Percentiles rank a stretch among this genome's conserved stretches.
phyloP scores from a whole-genome alignment of 495 filamentous ascomycete genomes.

The Penicillium mononematosum region DNA sequence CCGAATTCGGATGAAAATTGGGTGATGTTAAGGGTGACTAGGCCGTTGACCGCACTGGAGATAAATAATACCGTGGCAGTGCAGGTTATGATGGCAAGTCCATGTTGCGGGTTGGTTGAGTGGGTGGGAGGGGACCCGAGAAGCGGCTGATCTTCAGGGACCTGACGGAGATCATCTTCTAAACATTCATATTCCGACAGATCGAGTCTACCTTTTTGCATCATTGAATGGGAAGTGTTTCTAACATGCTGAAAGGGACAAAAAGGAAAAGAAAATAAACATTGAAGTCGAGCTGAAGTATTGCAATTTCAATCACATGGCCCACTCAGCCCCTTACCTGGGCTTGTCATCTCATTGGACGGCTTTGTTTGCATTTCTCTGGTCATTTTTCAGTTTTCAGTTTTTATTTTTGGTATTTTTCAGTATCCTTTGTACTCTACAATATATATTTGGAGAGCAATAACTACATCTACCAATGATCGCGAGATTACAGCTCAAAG shows the following conservation, averaged over 20 bases:
- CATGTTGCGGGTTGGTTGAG: neutral
- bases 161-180: slow-evolving; percentile 2
- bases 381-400: neutral
- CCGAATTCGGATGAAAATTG: slow-evolving; percentile 42
- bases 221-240: neutral
- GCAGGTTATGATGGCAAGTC: slow-evolving; percentile 1
- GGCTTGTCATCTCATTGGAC: neutral
- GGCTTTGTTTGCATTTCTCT: neutral
- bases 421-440: too few species aligned
- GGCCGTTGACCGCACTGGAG: neutral
- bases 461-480: too few species aligned
- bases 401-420: neutral
- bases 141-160: slow-evolving; percentile 11
- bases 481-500: too few species aligned
- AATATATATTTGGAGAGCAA: too few species aligned
- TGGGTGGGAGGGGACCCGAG: neutral
- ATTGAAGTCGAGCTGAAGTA: neutral
- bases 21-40: slow-evolving; percentile 45
- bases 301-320: neutral
- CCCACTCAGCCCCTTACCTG: neutral
- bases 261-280: neutral
- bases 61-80: slow-evolving; percentile 4
- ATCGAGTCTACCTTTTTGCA: neutral
- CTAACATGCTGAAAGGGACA: neutral
- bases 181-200: neutral